Conservation (phyloP, 306 rosid genomes). For the Casuarina glauca region DNA sequence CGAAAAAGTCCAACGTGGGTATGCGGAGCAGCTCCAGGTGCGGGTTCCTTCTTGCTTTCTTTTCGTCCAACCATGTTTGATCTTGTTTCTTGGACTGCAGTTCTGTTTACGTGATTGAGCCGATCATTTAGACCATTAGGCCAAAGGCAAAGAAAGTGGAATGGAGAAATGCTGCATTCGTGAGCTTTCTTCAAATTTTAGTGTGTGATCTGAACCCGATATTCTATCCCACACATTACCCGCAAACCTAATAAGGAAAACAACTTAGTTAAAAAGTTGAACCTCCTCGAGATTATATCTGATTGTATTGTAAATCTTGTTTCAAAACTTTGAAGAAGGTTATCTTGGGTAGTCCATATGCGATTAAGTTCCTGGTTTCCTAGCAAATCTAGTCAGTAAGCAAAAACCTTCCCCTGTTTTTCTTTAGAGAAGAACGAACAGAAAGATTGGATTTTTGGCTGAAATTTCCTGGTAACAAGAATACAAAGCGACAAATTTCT, state of each 20-base stretch:
- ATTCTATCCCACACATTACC: not conserved
- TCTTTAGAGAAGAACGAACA: not conserved
- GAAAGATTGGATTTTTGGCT: not conserved
- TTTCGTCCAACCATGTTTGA: not conserved
- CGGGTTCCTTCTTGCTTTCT: not conserved
- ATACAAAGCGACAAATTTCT: not conserved
- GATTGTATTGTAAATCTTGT: not conserved
- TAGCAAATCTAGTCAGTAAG: not conserved
- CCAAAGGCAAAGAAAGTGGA: not conserved
- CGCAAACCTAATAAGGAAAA: not conserved
- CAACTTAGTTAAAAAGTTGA: not conserved
- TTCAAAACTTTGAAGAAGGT: not conserved
- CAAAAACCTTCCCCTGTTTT: not conserved
- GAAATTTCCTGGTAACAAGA: not conserved
- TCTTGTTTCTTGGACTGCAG: not conserved
- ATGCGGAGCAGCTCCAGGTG: conserved; percentile 65
- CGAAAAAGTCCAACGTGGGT: conserved; percentile 55
- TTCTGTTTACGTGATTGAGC: not conserved
- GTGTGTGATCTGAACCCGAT: not conserved
- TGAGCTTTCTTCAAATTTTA: not conserved
- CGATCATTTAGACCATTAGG: not conserved
- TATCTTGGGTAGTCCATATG: not conserved
- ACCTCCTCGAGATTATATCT: not conserved
- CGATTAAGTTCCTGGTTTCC: not conserved
- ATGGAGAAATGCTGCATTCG: not conserved